Evolutionary conservation across 139 green algal species (phyloP), one percentile per base, ranked within the genome.

Genomic region (Ettlia oleoabundans): DNA sequence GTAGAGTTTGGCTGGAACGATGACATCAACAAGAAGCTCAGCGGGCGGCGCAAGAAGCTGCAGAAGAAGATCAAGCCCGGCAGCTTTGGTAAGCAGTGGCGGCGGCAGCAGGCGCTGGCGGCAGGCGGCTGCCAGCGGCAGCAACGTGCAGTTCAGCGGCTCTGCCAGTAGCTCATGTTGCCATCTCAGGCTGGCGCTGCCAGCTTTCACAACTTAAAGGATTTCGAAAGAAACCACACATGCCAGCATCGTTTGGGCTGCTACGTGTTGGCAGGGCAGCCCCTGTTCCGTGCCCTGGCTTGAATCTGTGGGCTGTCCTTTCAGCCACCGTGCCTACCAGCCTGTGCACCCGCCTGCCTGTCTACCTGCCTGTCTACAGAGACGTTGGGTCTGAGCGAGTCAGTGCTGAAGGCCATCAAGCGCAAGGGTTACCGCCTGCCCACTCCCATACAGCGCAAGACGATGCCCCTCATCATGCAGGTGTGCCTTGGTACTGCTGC

Each of bases 361-460:
- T 15, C 67, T 33, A 13, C 37, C 52, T 4, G n/a, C 35, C 6
- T 15, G 0, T 2, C 19, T 40, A 32, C 94, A 98, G 95, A 98
- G 32, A 92, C 90, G 28, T 93, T 98, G 92, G 93, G 92, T 15
- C 85, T 98, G 22, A 86, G 85, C 33, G 67, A 88, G 4, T 82
- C 87, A 28, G 81, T 98, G 18, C 79, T 98, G 24, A 85, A 85
- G 4, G 94, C 89, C 62, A 94, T 99, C 81, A 94, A 94, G 82
- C 90, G 94, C 47, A 97, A 98, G 86, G 96, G 96, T 38, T 99
- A 94, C 91, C 90, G 93, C 2, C 90, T 99, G 80, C 96, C 96
- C n/a, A 99, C 96, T 10, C 96, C 96, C 68, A 98, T 99, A 78
- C 96, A 99, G 90, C 89, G 97, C 28, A 90, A 91, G 26, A 88